phyloP scores from a whole-genome alignment of 345 rosid species.

The Sonneratia caseolaris region DNA sequence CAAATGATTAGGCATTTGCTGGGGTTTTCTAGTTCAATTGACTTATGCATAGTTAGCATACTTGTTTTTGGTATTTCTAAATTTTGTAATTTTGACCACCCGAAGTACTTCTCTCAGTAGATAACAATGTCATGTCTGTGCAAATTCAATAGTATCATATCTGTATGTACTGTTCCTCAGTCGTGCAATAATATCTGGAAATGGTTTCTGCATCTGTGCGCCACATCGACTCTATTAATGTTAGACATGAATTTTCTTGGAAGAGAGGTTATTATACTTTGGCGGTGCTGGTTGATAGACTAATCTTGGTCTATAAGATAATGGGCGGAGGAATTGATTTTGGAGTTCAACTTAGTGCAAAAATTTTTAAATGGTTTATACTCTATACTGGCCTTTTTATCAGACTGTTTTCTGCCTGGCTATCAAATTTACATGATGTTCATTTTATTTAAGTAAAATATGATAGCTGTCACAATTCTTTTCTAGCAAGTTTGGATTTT shows the following conservation, averaged over 20 bases:
- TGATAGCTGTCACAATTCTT: not conserved
- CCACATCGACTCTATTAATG: not conserved
- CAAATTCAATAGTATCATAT: conserved; percentile 3
- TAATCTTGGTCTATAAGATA: not conserved
- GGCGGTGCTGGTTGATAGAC: not conserved
- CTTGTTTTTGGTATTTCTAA: not conserved
- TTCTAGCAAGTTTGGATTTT: not conserved
- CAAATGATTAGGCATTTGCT: conserved; percentile 13
- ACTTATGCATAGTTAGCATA: not conserved
- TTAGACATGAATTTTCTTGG: not conserved
- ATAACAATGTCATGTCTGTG: not conserved
- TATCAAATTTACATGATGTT: not conserved
- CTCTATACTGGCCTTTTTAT: not conserved
- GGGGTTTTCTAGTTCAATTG: not conserved
- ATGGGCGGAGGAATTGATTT: not conserved
- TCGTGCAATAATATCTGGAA: conserved; percentile 3
- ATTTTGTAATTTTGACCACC: not conserved
- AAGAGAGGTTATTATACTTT: not conserved
- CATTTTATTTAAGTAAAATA: not conserved
- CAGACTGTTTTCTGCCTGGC: not conserved
- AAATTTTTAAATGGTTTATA: not conserved
- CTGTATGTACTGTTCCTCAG: not conserved
- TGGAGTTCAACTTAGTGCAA: not conserved
- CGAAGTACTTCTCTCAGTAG: not conserved
- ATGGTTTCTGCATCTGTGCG: not conserved